phyloP scores from a whole-genome alignment of 2,329 filamentous ascomycete species.

The Colletotrichum liaoningense region DNA sequence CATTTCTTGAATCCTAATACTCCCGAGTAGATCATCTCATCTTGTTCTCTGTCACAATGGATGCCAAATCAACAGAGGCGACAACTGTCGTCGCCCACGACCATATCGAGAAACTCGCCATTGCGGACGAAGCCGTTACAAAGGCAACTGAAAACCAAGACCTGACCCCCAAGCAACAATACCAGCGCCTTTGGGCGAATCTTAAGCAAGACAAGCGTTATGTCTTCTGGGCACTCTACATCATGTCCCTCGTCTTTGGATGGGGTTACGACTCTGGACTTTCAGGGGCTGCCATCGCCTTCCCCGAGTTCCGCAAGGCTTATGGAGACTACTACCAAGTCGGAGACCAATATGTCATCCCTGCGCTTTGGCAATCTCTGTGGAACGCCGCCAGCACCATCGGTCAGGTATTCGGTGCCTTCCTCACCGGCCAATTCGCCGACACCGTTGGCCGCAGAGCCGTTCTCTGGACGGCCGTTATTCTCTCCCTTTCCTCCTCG shows the following conservation, averaged over 20 bases:
- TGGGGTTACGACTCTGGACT: slow-evolving; percentile 51
- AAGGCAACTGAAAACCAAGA: neutral
- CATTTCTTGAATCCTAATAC: neutral
- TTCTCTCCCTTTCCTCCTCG: neutral
- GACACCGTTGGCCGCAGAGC: neutral
- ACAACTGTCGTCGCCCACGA: neutral
- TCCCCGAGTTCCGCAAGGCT: slow-evolving; percentile 45
- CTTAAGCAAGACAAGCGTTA: slow-evolving; percentile 42
- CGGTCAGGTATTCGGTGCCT: neutral
- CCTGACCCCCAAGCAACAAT: neutral
- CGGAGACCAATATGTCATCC: neutral
- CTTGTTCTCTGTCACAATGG: neutral
- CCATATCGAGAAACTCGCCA: neutral
- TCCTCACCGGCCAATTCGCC: neutral
- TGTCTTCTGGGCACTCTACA: slow-evolving; percentile 43
- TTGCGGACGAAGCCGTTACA: neutral
- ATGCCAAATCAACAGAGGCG: neutral
- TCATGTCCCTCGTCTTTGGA: slow-evolving; percentile 48
- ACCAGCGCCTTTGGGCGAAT: neutral
- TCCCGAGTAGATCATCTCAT: neutral
- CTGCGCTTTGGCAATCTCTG: neutral
- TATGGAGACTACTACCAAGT: neutral
- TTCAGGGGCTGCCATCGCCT: slow-evolving; percentile 48
- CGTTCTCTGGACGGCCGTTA: neutral
- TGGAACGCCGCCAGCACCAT: neutral